Base-by-base conservation (phyloP, 2,329 filamentous ascomycete species). In the Fusarium coicis region DNA sequence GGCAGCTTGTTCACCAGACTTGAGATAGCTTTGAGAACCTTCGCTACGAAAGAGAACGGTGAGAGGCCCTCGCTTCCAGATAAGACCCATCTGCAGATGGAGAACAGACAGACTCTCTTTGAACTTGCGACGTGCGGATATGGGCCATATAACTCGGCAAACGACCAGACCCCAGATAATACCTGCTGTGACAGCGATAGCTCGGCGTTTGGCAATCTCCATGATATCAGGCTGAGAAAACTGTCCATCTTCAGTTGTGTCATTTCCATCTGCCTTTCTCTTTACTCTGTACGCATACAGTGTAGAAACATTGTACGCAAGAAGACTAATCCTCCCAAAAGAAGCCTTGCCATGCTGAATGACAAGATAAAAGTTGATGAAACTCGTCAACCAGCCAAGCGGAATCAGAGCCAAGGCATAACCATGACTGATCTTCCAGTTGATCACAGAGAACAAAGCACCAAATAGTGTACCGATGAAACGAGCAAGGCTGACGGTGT, bases 241-340 rank as follows among this genome's bases (percentile, higher is more conserved):
- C 7, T 94, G 94, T 80, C 97, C 95, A 73, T 97, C 94, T 44
- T 96, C 93, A 62, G 96, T 90, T 57, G 93, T 90, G 42, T 94
- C 71, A 5, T 75, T 64, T 0, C 52, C 91, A 7, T 92, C 90
- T 50, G 97, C 94, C 62, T 89, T 89, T 68, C 93, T 91, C 1
- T 93, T 92, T 4, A 98, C 87, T 58, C 93, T 96, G 81, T 98
- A 99, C 4, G 95, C 94, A 79, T 99, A 98, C 2, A 99, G 87
- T 4, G 94, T 94, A 10, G 94, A 96, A 40, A 99, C 91, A 78
- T 99, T 99, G 85, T 98, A 99, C 0, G 96, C 97, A 26, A 99
- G 88, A 77, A 99, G 90, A 68, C 97, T 97, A 78, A 98, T 98
- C 37, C 96, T 91, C 21, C 95, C 96, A 82, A 98, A 92, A 0